Conservation (phyloP, 1,284 basidiomycete genomes). For the Mycosarcoma maydis region DNA sequence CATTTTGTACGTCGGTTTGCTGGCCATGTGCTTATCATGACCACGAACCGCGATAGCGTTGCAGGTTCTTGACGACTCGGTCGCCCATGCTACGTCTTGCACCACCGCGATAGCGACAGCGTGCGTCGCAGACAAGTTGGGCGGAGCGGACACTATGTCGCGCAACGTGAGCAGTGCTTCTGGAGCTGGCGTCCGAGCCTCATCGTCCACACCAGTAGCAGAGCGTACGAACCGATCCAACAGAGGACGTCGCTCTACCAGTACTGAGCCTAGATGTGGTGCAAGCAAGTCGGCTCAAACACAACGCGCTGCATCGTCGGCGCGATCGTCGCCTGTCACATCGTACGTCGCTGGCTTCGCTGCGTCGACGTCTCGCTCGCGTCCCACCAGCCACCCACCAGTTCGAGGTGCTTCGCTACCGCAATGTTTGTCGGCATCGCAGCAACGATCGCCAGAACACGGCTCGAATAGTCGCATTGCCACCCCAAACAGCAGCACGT, state of each 20-base stretch:
- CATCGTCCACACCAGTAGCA: not conserved
- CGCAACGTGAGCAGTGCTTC: not conserved
- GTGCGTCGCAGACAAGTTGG: too few species aligned
- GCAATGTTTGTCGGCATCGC: not conserved
- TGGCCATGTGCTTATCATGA: too few species aligned
- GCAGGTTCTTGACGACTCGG: too few species aligned
- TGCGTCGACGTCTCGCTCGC: not conserved
- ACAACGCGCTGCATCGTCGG: not conserved
- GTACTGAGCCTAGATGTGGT: not conserved
- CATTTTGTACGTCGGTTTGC: too few species aligned
- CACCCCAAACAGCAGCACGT: constrained; percentile 12
- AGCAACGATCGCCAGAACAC: not conserved
- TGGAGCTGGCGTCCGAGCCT: too few species aligned
- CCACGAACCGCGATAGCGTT: too few species aligned
- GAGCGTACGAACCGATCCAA: not conserved
- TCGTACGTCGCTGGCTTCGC: constrained; percentile 3
- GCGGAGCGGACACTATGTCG: too few species aligned
- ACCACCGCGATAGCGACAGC: too few species aligned
- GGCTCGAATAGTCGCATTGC: not conserved
- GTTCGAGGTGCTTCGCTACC: not conserved
- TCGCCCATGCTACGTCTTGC: too few species aligned
- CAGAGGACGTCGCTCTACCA: not conserved
- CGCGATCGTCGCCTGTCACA: not conserved
- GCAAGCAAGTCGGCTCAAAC: not conserved
- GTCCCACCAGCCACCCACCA: not conserved